Evolutionary conservation across 2,329 filamentous ascomycete species (phyloP).

Genomic region (Aspergillus costaricaensis): DNA sequence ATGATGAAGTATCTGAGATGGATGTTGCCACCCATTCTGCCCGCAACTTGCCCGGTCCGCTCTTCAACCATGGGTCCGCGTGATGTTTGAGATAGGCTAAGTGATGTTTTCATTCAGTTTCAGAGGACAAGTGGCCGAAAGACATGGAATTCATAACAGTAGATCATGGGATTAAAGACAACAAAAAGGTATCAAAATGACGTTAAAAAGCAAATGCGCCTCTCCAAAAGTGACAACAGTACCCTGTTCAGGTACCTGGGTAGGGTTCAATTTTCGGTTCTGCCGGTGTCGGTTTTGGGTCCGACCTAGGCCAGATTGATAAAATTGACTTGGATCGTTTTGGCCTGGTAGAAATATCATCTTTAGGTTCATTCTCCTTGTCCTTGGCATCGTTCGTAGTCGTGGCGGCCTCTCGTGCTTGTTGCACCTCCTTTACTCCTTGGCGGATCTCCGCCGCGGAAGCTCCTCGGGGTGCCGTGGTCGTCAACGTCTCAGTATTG

Average conservation of each 20-base stretch:
- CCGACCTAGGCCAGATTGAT: slow-evolving; percentile 31
- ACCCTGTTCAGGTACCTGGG: slow-evolving; percentile 35
- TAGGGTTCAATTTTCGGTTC: slow-evolving; percentile 34
- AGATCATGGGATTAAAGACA: background rate
- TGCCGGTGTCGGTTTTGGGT: slow-evolving; percentile 19
- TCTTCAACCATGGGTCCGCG: slow-evolving; percentile 18
- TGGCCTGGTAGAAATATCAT: slow-evolving; percentile 22
- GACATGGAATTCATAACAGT: background rate
- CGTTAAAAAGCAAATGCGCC: background rate
- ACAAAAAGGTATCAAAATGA: slow-evolving; percentile 6
- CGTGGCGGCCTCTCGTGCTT: slow-evolving; percentile 32
- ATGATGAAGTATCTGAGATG: slow-evolving; percentile 1
- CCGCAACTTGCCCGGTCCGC: slow-evolving; percentile 14
- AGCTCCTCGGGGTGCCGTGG: slow-evolving; percentile 45
- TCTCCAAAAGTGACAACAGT: background rate
- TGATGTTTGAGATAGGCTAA: slow-evolving; percentile 11
- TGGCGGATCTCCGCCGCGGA: slow-evolving; percentile 42
- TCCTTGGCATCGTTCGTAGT: background rate
- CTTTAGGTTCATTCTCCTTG: slow-evolving; percentile 1
- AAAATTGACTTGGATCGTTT: slow-evolving; percentile 34
- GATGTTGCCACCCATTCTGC: slow-evolving; percentile 15
- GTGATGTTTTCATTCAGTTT: background rate
- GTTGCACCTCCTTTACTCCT: slow-evolving; percentile 43
- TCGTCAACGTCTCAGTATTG: slow-evolving; percentile 40
- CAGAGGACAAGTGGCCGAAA: slow-evolving; percentile 15